Conservation (phyloP, 208 protist species). For the Crithidia thermophila region DNA sequence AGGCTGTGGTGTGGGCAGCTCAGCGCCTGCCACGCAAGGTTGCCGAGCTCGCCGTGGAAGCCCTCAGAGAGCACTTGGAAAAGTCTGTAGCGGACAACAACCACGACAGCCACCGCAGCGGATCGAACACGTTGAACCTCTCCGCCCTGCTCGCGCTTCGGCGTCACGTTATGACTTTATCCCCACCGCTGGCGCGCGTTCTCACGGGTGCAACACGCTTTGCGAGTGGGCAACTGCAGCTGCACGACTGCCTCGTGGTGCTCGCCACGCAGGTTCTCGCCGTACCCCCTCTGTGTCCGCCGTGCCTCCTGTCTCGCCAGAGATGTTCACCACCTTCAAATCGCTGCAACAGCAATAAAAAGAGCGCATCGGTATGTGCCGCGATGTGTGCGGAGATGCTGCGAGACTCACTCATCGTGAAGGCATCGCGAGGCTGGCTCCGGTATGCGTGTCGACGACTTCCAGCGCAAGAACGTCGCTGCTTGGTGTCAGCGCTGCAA, state of each 20-base stretch:
- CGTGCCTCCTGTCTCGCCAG: not conserved
- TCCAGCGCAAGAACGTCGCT: slow-evolving; percentile 3
- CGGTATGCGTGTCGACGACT: slow-evolving; percentile 32
- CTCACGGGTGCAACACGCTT: slow-evolving; percentile 26
- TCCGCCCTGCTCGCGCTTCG: slow-evolving; percentile 19
- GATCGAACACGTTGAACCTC: too few relatives aligned
- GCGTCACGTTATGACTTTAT: not conserved
- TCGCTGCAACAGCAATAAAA: not conserved
- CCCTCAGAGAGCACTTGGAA: slow-evolving; percentile 1
- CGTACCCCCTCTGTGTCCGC: slow-evolving; percentile 17
- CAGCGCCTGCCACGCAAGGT: slow-evolving; percentile 24
- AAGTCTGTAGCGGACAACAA: too few relatives aligned
- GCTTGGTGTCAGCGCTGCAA: slow-evolving; percentile 11
- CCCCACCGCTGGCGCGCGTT: slow-evolving; percentile 21
- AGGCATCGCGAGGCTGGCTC: slow-evolving; percentile 29
- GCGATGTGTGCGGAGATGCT: slow-evolving; percentile 8
- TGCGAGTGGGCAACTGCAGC: not conserved
- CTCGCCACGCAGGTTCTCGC: slow-evolving; percentile 19
- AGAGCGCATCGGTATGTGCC: not conserved
- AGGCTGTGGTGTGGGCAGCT: slow-evolving; percentile 20
- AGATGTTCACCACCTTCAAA: not conserved
- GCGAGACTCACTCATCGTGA: slow-evolving; percentile 2
- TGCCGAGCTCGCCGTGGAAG: slow-evolving; percentile 3
- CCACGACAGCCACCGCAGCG: too few relatives aligned
- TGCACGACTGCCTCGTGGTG: slow-evolving; percentile 25